Percentiles rank a stretch among this genome's conserved stretches.
Conservation (phyloP, 441 rosid species). For the Euphorbia corollata region DNA sequence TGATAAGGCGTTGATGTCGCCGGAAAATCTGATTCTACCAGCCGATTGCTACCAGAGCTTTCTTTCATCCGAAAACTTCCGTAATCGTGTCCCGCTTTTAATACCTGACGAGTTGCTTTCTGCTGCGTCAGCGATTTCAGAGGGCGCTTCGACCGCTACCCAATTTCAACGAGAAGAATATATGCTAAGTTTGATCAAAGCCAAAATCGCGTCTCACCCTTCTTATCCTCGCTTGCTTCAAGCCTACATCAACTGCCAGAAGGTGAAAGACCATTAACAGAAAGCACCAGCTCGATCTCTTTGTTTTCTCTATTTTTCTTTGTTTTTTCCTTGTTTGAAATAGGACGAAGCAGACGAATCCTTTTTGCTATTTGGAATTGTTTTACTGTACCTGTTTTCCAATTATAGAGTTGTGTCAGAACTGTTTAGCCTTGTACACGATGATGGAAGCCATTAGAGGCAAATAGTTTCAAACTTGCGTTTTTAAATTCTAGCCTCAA, state of each 20-base stretch:
- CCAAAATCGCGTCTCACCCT: constrained; percentile 74
- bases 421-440: not conserved
- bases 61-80: constrained; percentile 31
- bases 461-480: not conserved
- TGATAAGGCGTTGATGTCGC: constrained; percentile 56
- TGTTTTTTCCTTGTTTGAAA: too few species aligned
- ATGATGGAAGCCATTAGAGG: not conserved
- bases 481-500: not conserved
- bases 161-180: constrained; percentile 40
- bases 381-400: too few species aligned
- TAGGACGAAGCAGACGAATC: too few species aligned
- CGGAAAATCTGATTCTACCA: constrained; percentile 54
- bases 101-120: constrained; percentile 62
- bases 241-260: constrained; percentile 84
- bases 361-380: constrained; percentile 5
- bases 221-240: constrained; percentile 75
- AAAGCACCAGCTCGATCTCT: not conserved
- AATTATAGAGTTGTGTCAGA: constrained; percentile 10
- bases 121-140: constrained; percentile 47
- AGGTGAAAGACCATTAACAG: constrained; percentile 36
- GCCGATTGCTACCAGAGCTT: constrained; percentile 42
- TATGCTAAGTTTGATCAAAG: constrained; percentile 45
- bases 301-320: not conserved
- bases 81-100: constrained; percentile 39
- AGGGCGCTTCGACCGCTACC: constrained; percentile 45